Percentiles rank a stretch among this genome's conserved stretches.
Conservation (phyloP, 73 alveolate species). For the Chromera velia region DNA sequence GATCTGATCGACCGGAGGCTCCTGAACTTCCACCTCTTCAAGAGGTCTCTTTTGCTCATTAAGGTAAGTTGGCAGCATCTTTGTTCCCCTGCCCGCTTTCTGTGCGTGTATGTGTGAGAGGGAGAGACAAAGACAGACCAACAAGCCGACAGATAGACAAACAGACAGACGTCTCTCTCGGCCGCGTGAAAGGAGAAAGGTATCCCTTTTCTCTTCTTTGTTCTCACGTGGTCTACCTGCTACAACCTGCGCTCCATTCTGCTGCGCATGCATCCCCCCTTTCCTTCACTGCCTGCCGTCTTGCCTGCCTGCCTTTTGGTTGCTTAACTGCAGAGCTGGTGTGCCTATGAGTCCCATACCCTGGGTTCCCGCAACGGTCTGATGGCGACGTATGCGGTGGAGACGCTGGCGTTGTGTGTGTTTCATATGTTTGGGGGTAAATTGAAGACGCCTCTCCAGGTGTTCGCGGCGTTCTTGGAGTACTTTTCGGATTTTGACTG, state of each 20-base stretch:
- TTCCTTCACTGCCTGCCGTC: not conserved
- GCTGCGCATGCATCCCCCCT: too few relatives aligned
- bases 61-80: too few relatives aligned
- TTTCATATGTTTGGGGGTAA: not conserved
- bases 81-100: too few relatives aligned
- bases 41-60: not conserved
- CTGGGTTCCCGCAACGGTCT: not conserved
- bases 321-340: not conserved
- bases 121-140: not conserved
- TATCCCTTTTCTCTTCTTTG: too few relatives aligned
- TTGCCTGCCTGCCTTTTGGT: not conserved
- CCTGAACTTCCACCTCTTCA: not conserved
- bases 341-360: not conserved
- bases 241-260: too few relatives aligned
- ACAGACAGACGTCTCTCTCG: not conserved
- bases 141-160: not conserved
- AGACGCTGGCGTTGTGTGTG: not conserved
- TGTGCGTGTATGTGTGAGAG: too few relatives aligned
- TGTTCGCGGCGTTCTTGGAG: too few relatives aligned
- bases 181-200: too few relatives aligned
- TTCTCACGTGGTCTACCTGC: too few relatives aligned
- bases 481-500: not conserved
- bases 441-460: not conserved
- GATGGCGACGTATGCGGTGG: not conserved
- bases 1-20: not conserved